These are phyloP conservation scores for Gastrodia elata DNA, from an alignment of 106 monocot species.

Conservation along the genomic window DNA sequence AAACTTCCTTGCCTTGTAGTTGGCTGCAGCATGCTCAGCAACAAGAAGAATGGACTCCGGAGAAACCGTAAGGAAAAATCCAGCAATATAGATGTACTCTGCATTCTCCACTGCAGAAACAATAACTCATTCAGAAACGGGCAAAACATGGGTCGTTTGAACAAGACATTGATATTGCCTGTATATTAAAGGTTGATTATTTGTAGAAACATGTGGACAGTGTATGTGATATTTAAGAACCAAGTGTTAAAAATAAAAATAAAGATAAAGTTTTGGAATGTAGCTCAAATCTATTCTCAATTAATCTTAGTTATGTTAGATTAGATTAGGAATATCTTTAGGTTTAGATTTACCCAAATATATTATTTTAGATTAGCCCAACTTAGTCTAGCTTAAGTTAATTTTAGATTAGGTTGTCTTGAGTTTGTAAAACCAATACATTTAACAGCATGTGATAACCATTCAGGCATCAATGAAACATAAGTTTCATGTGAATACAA, in stretches of 20 bases:
- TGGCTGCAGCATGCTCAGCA: slow-evolving; percentile 87
- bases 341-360: too few species aligned
- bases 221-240: too few species aligned
- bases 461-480: neutral
- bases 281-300: neutral
- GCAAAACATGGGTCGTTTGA: neutral
- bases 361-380: too few species aligned
- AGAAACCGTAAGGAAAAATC: slow-evolving; percentile 92
- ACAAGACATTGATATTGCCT: neutral
- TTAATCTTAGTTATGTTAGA: too few species aligned
- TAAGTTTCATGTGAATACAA: neutral
- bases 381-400: too few species aligned
- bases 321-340: too few species aligned
- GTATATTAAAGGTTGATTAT: too few species aligned
- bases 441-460: neutral
- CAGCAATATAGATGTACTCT: slow-evolving; percentile 94
- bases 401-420: too few species aligned
- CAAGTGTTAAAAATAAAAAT: neutral
- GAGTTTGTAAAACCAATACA: too few species aligned
- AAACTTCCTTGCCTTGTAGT: slow-evolving; percentile 68
- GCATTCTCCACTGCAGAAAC: slow-evolving; percentile 74
- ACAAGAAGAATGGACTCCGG: slow-evolving; percentile 80
- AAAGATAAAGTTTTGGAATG: neutral
- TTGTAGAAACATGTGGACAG: too few species aligned
- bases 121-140: neutral